Conservation (phyloP, 345 rosid genomes). For the Gossypium australe region DNA sequence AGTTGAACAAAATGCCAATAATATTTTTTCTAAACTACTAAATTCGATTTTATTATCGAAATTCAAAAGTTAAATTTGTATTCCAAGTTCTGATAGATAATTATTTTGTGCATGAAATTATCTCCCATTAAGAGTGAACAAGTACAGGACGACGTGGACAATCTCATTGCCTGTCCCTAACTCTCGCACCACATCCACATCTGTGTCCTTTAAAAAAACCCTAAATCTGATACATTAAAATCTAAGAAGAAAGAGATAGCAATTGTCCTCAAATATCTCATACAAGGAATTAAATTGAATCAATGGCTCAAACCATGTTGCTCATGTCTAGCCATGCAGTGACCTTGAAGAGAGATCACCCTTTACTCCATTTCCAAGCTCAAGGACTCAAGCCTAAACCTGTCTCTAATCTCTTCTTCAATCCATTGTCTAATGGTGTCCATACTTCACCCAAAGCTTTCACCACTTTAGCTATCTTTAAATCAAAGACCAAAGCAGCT, state of each 20-base stretch:
- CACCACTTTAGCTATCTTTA: conserved; percentile 65
- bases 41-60: too few species aligned
- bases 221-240: background rate
- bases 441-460: conserved; percentile 23
- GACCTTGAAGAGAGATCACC: conserved; percentile 37
- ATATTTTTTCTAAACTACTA: too few species aligned
- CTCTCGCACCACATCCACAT: conserved; percentile 46
- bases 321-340: conserved; percentile 53
- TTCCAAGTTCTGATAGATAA: background rate
- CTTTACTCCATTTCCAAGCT: conserved; percentile 46
- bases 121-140: conserved; percentile 1
- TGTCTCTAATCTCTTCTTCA: conserved; percentile 34
- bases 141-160: conserved; percentile 50
- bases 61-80: too few species aligned
- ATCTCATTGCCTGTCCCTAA: conserved; percentile 39
- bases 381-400: conserved; percentile 41
- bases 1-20: too few species aligned
- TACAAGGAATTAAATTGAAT: background rate
- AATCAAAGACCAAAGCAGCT: conserved; percentile 75
- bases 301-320: conserved; percentile 86
- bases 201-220: background rate
- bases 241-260: background rate
- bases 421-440: conserved; percentile 25
- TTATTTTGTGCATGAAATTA: conserved; percentile 3
- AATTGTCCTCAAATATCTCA: background rate